Evolutionary conservation across 192 early-diverging fungal species (phyloP).

Genomic region (Helicostylum pulchrum): DNA sequence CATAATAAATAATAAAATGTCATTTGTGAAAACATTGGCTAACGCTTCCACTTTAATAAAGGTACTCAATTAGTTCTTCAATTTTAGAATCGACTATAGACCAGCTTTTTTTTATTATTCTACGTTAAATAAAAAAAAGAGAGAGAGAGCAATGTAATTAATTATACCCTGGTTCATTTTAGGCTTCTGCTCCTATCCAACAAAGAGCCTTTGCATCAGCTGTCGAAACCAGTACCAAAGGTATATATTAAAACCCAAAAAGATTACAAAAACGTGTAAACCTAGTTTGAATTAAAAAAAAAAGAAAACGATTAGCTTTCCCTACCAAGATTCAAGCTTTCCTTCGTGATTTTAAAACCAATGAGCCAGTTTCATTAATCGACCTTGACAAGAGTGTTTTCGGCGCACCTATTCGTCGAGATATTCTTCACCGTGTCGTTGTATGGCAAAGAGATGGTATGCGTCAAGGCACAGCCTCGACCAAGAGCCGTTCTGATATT

Average conservation of each 20-base stretch:
- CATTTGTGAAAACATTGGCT: conserved; percentile 13
- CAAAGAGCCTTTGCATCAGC: conserved; percentile 13
- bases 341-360: conserved; percentile 72
- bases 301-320: conserved; percentile 21
- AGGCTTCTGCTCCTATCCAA: conserved; percentile 8
- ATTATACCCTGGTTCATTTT: neutral
- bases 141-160: neutral
- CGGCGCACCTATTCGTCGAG: conserved; percentile 67
- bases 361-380: conserved; percentile 66
- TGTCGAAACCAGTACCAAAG: conserved; percentile 8
- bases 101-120: too few relatives aligned
- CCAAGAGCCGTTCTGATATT: conserved; percentile 80
- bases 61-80: neutral
- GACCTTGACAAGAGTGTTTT: conserved; percentile 73
- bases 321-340: conserved; percentile 64
- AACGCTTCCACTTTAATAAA: neutral
- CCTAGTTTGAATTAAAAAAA: neutral
- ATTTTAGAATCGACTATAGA: neutral
- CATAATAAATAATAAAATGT: conserved; percentile 8
- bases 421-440: conserved; percentile 82
- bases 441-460: conserved; percentile 81
- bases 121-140: neutral
- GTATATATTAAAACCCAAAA: conserved; percentile 3
- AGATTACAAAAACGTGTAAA: neutral
- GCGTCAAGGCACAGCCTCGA: conserved; percentile 81